phyloP scores from a whole-genome alignment of 345 rosid genomes.

The Syzygium jambos region DNA sequence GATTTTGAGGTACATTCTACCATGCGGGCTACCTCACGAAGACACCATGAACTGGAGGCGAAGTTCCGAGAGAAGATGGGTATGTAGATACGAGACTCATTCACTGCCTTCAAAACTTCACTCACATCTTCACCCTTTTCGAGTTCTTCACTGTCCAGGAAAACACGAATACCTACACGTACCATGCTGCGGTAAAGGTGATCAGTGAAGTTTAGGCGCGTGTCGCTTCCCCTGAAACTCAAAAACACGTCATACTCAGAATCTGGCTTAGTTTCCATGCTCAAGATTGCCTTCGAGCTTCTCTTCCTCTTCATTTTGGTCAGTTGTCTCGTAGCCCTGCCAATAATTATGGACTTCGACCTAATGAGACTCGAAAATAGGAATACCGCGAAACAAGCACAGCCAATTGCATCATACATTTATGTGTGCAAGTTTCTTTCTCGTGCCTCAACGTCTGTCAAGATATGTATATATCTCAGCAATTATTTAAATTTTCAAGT shows the following conservation, averaged over 20 bases:
- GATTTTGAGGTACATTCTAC: too few species aligned
- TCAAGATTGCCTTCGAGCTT: too few species aligned
- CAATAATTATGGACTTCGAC: too few species aligned
- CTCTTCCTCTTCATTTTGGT: too few species aligned
- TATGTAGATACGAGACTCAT: not conserved
- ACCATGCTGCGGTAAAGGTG: not conserved
- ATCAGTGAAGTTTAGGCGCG: not conserved
- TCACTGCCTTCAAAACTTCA: not conserved
- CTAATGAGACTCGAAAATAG: too few species aligned
- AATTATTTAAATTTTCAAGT: not conserved
- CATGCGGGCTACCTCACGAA: not conserved
- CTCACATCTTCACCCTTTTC: not conserved
- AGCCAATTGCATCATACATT: too few species aligned
- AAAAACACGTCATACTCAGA: not conserved
- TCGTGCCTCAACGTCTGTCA: not conserved
- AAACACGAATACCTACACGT: fast-evolving
- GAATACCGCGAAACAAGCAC: too few species aligned
- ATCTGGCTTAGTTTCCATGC: too few species aligned
- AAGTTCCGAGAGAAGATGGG: not conserved
- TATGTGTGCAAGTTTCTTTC: too few species aligned
- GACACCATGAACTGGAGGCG: not conserved
- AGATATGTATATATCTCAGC: not conserved
- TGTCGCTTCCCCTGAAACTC: not conserved
- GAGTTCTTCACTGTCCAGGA: not conserved
- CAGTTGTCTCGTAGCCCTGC: too few species aligned